Conservation (phyloP, 768 basidiomycete species). For the Collybia nuda region DNA sequence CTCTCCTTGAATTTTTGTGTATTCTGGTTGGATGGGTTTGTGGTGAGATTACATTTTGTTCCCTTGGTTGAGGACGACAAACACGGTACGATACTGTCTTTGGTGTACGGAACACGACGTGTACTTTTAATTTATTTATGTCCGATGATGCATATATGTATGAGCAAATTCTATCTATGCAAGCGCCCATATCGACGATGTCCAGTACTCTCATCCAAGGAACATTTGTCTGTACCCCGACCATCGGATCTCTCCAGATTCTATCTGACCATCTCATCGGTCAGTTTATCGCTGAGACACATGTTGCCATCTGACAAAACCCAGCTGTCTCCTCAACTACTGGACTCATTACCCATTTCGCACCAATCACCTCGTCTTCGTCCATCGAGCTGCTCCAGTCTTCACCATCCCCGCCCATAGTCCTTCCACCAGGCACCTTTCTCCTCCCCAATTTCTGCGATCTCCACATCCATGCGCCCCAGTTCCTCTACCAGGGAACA, state of each 20-base stretch:
- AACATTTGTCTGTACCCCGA: conserved; percentile 57
- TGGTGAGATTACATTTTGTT: too few species aligned
- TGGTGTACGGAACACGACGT: too few species aligned
- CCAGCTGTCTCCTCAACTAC: conserved; percentile 23
- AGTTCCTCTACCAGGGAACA: conserved; percentile 86
- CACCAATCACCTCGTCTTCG: conserved; percentile 28
- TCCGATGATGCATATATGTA: too few species aligned
- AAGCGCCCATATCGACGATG: too few species aligned
- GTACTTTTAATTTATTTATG: too few species aligned
- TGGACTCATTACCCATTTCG: conserved; percentile 56
- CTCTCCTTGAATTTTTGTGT: too few species aligned
- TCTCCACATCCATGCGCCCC: conserved; percentile 85
- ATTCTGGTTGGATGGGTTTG: not conserved
- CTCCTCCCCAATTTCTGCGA: conserved; percentile 81
- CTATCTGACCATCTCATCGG: conserved; percentile 58
- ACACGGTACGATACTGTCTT: too few species aligned
- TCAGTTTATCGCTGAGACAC: conserved; percentile 13
- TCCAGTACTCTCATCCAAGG: conserved; percentile 40
- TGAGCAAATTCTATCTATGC: too few species aligned
- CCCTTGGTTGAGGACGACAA: too few species aligned
- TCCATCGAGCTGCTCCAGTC: conserved; percentile 33
- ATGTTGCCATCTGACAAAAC: not conserved
- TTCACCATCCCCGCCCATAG: conserved; percentile 16
- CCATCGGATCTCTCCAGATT: conserved; percentile 52
- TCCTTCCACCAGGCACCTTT: conserved; percentile 57